Evolutionary conservation across 345 rosid genomes (phyloP).

Genomic region (Nephelium lappaceum): DNA sequence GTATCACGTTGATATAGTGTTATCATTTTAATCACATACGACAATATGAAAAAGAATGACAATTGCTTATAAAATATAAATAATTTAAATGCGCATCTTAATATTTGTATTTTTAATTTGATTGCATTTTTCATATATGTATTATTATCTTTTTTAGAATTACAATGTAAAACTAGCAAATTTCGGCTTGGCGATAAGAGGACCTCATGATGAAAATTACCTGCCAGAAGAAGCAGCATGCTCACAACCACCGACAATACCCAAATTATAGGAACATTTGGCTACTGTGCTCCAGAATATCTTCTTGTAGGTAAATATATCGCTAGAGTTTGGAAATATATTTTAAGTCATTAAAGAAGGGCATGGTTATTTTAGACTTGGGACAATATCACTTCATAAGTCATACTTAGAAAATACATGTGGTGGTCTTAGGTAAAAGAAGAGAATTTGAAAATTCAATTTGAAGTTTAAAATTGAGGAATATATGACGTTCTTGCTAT

Average conservation of each 20-base stretch:
- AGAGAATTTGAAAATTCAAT: too few species aligned
- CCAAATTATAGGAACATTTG: slow-evolving; percentile 22
- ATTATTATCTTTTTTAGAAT: slow-evolving; percentile 21
- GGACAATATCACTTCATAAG: too few species aligned
- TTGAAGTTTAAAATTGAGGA: too few species aligned
- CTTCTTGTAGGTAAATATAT: slow-evolving; percentile 56
- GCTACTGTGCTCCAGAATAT: slow-evolving; percentile 62
- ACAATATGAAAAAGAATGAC: too few species aligned
- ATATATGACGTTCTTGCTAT: too few species aligned
- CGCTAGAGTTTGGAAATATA: neutral
- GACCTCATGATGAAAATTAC: slow-evolving; percentile 61
- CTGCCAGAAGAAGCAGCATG: slow-evolving; percentile 23
- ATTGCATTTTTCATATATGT: neutral
- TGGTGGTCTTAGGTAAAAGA: too few species aligned
- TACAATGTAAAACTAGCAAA: slow-evolving; percentile 66
- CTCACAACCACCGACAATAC: slow-evolving; percentile 13
- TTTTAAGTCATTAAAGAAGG: neutral
- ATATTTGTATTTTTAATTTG: neutral
- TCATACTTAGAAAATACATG: too few species aligned
- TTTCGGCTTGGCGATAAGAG: slow-evolving; percentile 71
- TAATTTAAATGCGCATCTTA: too few species aligned
- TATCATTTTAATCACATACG: too few species aligned
- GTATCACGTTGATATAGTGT: too few species aligned
- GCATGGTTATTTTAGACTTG: too few species aligned
- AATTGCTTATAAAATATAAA: too few species aligned